A percentile compares a stretch with the other conserved stretches of the same genome.
Evolutionary conservation across 2,329 filamentous ascomycete genomes (phyloP).

Genomic region (Fusarium phyllophilum): DNA sequence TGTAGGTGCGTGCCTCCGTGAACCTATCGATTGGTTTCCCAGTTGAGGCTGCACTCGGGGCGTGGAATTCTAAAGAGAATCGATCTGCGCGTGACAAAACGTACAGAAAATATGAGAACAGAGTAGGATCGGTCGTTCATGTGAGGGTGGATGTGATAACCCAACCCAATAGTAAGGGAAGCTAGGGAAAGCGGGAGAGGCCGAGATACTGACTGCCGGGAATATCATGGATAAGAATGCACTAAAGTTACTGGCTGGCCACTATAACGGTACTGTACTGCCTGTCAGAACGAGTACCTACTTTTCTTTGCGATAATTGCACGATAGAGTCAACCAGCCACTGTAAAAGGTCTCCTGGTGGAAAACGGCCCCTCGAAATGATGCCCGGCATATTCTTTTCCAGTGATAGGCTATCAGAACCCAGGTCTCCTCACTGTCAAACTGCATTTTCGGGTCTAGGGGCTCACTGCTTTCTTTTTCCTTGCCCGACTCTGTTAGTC

Average conservation of each 20-base stretch:
- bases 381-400: background rate
- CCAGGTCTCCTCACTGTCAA: background rate
- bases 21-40: background rate
- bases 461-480: slow-evolving; percentile 24
- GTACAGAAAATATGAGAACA: slow-evolving; percentile 29
- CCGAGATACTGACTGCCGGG: slow-evolving; percentile 20
- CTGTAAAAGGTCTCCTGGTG: background rate
- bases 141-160: background rate
- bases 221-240: slow-evolving; percentile 10
- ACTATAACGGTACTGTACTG: background rate
- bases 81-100: slow-evolving; percentile 17
- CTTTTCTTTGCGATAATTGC: background rate
- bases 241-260: background rate
- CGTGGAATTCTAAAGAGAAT: slow-evolving; percentile 13
- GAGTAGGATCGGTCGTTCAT: slow-evolving; percentile 8
- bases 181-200: slow-evolving; percentile 28
- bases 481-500: slow-evolving; percentile 4
- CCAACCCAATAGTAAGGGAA: slow-evolving; percentile 4
- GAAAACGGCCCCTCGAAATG: background rate
- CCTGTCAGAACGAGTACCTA: background rate
- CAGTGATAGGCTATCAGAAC: background rate
- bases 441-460: background rate
- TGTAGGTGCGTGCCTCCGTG: background rate
- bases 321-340: background rate
- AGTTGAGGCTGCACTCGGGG: slow-evolving; percentile 13